Percentiles rank a stretch among this genome's conserved stretches.
phyloP scores from a whole-genome alignment of 2,329 filamentous ascomycete species.

The Lojkania enalia region DNA sequence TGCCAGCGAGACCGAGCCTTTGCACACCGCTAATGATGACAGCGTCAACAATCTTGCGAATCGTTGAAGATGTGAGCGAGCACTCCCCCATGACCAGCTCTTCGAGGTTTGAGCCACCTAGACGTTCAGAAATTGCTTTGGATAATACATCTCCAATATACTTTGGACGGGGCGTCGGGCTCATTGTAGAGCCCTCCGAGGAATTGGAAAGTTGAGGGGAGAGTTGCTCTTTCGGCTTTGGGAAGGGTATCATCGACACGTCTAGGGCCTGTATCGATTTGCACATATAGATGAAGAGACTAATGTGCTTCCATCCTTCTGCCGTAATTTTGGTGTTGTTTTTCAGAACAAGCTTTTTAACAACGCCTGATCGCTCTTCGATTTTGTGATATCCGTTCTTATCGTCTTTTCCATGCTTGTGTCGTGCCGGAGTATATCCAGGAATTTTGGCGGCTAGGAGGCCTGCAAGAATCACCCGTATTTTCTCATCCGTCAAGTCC shows the following conservation, averaged over 20 bases:
- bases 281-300: conserved; percentile 87
- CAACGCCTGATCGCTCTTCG: conserved; percentile 66
- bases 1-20: conserved; percentile 81
- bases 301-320: conserved; percentile 90
- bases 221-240: conserved; percentile 21
- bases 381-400: conserved; percentile 19
- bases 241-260: conserved; percentile 78
- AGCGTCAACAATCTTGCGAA: conserved; percentile 79
- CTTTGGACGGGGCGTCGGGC: conserved; percentile 30
- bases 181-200: conserved; percentile 8
- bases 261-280: conserved; percentile 84
- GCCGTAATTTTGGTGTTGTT: conserved; percentile 82
- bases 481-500: conserved; percentile 81
- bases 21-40: conserved; percentile 76
- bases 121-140: conserved; percentile 74
- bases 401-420: conserved; percentile 22
- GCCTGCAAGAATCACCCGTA: conserved; percentile 84
- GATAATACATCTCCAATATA: conserved; percentile 70
- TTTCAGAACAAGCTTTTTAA: conserved; percentile 86
- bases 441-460: conserved; percentile 77
- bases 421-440: conserved; percentile 54
- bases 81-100: conserved; percentile 84
- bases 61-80: conserved; percentile 68
- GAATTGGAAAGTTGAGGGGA: conserved; percentile 20
- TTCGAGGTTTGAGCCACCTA: conserved; percentile 76